Conservation (phyloP, 768 basidiomycete genomes). For the Boletus patriciae region DNA sequence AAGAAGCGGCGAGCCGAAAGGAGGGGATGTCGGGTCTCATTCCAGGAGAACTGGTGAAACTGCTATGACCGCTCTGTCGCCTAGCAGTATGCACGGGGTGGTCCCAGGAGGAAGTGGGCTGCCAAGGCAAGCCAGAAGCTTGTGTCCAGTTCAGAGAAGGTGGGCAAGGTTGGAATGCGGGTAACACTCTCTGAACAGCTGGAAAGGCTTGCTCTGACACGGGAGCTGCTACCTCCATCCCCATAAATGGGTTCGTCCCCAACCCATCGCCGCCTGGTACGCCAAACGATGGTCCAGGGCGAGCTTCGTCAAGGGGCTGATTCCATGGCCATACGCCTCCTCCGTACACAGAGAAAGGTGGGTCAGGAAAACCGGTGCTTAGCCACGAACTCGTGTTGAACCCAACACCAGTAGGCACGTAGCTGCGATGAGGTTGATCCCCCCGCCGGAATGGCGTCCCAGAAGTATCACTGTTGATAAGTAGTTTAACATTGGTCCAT, state of each 20-base stretch:
- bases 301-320: neutral
- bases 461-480: neutral
- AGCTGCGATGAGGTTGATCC: neutral
- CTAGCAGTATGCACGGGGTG: slow-evolving; percentile 1
- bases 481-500: neutral
- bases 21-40: neutral
- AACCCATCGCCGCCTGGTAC: neutral
- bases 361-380: too few relatives aligned
- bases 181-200: neutral
- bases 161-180: neutral
- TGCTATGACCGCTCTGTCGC: neutral
- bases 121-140: neutral
- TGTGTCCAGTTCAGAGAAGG: neutral
- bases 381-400: slow-evolving; percentile 4
- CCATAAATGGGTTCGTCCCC: neutral
- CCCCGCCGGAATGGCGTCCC: neutral
- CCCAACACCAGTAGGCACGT: neutral
- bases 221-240: neutral
- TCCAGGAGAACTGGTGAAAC: neutral
- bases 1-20: neutral
- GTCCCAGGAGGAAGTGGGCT: slow-evolving; percentile 1
- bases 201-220: slow-evolving; percentile 3
- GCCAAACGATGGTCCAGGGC: neutral
- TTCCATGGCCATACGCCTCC: neutral
- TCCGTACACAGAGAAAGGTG: neutral